Evolutionary conservation across 192 early-diverging fungal species (phyloP).

Genomic region (Coemansia javaensis): DNA sequence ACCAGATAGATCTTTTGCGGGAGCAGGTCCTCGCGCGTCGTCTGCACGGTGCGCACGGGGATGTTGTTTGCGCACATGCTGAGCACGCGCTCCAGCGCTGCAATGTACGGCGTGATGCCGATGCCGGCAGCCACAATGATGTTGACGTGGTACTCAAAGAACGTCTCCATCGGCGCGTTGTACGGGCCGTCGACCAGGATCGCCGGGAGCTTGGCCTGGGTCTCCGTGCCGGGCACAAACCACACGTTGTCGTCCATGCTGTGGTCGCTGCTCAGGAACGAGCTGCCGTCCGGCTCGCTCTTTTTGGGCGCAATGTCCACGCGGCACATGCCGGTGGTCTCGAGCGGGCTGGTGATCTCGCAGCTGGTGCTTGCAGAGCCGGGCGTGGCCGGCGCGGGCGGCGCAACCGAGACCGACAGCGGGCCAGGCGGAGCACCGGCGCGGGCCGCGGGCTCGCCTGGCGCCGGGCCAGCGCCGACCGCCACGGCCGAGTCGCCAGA

Average conservation of each 20-base stretch:
- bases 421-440: no score
- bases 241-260: constrained; percentile 36
- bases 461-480: background rate
- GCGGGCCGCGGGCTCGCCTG: background rate
- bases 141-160: constrained; percentile 69
- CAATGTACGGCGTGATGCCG: constrained; percentile 70
- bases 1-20: constrained; percentile 40
- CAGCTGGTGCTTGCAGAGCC: constrained; percentile 1
- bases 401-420: no score
- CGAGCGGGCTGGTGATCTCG: constrained; percentile 21
- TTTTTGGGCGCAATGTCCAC: constrained; percentile 30
- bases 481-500: constrained; percentile 31
- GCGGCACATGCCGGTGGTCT: constrained; percentile 16
- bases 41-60: constrained; percentile 35
- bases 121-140: constrained; percentile 76
- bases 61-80: constrained; percentile 34
- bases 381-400: no score
- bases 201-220: constrained; percentile 50
- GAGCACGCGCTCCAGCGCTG: constrained; percentile 39
- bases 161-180: constrained; percentile 68
- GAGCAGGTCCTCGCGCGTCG: constrained; percentile 33
- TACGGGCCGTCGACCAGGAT: constrained; percentile 74
- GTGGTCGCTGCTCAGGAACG: constrained; percentile 24
- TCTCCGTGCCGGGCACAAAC: constrained; percentile 21
- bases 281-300: constrained; percentile 25